phyloP scores from a whole-genome alignment of 345 rosid species.

The Populus davidiana region DNA sequence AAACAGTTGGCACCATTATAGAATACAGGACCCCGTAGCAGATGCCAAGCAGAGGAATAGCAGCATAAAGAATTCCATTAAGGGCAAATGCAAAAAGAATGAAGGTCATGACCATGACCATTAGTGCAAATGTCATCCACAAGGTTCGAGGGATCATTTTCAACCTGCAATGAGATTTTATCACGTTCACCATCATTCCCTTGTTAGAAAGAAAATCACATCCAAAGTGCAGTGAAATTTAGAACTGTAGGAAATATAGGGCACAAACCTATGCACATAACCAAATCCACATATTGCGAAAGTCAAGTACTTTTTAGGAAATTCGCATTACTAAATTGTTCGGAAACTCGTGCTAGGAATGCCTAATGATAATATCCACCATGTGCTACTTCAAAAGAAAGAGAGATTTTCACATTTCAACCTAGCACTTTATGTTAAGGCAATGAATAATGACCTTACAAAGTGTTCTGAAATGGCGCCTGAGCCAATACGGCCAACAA shows the following conservation, averaged over 20 bases:
- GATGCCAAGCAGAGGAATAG: conserved; percentile 66
- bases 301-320: not conserved
- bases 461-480: conserved; percentile 90
- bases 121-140: conserved; percentile 65
- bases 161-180: conserved; percentile 41
- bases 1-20: conserved; percentile 68
- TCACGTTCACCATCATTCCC: not conserved
- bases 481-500: conserved; percentile 77
- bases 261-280: not conserved
- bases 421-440: not conserved
- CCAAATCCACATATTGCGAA: not conserved
- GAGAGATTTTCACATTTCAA: not conserved
- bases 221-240: not conserved
- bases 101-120: conserved; percentile 55
- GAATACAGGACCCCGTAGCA: conserved; percentile 71
- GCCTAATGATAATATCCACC: not conserved
- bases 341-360: not conserved
- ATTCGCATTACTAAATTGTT: not conserved
- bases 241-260: not conserved
- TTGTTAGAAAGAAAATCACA: not conserved
- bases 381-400: not conserved
- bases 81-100: conserved; percentile 57
- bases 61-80: conserved; percentile 52
- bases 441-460: conserved; percentile 51
- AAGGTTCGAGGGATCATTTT: conserved; percentile 68